Percentiles rank a stretch among this genome's conserved stretches.
These are phyloP conservation scores for Fusarium sterilihyphosum DNA, from an alignment of 2,329 filamentous ascomycete genomes.

Conservation along the genomic window DNA sequence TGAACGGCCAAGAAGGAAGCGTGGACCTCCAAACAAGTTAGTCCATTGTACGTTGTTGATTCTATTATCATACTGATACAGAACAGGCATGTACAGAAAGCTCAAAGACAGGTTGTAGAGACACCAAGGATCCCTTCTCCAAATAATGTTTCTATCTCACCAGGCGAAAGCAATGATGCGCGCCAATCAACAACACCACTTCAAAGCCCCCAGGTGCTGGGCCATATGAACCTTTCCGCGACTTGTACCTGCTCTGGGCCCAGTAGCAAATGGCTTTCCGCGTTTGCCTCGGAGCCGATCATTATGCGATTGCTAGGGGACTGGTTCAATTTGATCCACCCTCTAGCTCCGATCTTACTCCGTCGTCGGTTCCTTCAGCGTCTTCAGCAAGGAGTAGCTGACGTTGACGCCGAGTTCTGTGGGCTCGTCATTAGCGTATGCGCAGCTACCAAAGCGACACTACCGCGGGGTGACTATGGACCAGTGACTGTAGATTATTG, in stretches of 20 bases:
- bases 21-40: constrained; percentile 38
- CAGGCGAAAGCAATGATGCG: not conserved
- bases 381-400: constrained; percentile 39
- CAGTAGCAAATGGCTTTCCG: constrained; percentile 24
- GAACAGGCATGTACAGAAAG: constrained; percentile 18
- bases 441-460: constrained; percentile 47
- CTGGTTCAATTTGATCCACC: constrained; percentile 51
- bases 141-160: not conserved
- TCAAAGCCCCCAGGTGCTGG: constrained; percentile 6
- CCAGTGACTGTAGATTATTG: constrained; percentile 44
- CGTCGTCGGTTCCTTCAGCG: constrained; percentile 46
- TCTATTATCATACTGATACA: not conserved
- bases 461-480: constrained; percentile 42
- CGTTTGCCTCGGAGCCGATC: constrained; percentile 24
- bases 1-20: constrained; percentile 34
- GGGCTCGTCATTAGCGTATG: constrained; percentile 50
- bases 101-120: not conserved
- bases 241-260: not conserved
- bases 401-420: constrained; percentile 44
- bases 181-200: constrained; percentile 1
- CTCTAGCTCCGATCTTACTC: constrained; percentile 48
- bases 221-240: not conserved
- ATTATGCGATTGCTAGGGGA: constrained; percentile 41
- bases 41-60: fast-evolving
- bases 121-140: not conserved